A percentile compares a stretch with the other conserved stretches of the same genome.
phyloP scores from a whole-genome alignment of 139 green algal genomes.

The Desmodesmus armatus region DNA sequence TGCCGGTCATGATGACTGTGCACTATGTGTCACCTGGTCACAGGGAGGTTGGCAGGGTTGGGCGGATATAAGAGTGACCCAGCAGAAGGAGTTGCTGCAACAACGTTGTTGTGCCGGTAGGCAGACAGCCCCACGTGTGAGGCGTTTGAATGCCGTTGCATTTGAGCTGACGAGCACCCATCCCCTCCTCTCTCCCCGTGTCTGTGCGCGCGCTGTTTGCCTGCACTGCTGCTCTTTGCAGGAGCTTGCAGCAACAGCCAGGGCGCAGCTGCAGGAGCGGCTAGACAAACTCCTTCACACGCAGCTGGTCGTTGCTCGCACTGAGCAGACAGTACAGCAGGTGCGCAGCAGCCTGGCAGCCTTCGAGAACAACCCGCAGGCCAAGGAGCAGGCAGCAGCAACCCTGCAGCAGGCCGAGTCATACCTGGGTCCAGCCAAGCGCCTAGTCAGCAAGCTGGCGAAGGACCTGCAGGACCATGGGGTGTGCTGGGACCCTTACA shows the following conservation, averaged over 20 bases:
- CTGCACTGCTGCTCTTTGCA: constrained; percentile 6
- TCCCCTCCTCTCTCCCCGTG: too few species aligned
- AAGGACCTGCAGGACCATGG: not conserved
- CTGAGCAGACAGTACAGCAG: not conserved
- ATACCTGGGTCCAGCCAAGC: not conserved
- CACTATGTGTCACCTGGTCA: too few species aligned
- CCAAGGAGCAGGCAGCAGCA: not conserved
- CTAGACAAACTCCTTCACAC: not conserved
- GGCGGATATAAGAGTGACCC: too few species aligned
- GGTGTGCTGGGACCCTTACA: constrained; percentile 7
- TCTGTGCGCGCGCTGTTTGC: too few species aligned
- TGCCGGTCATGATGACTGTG: too few species aligned
- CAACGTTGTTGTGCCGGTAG: too few species aligned
- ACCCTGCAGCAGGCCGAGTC: not conserved
- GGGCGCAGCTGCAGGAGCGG: not conserved
- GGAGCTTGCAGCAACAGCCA: constrained; percentile 7
- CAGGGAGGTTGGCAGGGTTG: too few species aligned
- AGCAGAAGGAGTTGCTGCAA: too few species aligned
- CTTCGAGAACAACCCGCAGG: constrained; percentile 37
- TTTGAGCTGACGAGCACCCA: too few species aligned
- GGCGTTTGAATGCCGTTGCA: too few species aligned
- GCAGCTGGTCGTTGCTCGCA: constrained; percentile 1
- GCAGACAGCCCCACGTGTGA: too few species aligned
- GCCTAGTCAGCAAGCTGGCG: not conserved
- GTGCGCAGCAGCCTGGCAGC: not conserved